A percentile compares a stretch with the other conserved stretches of the same genome.
These are phyloP conservation scores for Kurtzmaniella natalensis DNA, from an alignment of 1,139 yeast genomes.

Conservation along the genomic window DNA sequence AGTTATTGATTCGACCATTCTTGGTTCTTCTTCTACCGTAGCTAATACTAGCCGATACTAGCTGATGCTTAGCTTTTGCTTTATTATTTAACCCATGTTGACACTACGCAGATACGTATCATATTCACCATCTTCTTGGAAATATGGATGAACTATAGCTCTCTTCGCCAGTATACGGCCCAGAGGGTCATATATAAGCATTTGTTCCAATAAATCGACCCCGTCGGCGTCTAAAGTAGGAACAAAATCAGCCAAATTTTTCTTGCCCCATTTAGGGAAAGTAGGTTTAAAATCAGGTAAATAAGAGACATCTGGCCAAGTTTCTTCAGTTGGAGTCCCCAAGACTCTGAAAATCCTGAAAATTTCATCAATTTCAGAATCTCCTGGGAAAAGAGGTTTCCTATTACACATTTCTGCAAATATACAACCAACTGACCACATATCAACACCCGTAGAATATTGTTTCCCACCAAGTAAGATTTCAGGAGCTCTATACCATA, in stretches of 20 bases:
- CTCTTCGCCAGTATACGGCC: slow-evolving; percentile 91
- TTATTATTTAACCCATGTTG: slow-evolving; percentile 40
- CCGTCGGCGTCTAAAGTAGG: slow-evolving; percentile 82
- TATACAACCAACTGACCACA: slow-evolving; percentile 98
- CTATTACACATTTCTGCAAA: slow-evolving; percentile 98
- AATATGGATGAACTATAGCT: slow-evolving; percentile 87
- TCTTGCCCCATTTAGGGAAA: slow-evolving; percentile 91
- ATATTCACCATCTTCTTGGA: slow-evolving; percentile 50
- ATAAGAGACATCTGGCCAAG: slow-evolving; percentile 95
- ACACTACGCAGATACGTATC: slow-evolving; percentile 33
- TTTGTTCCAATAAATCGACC: slow-evolving; percentile 70
- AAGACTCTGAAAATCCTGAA: slow-evolving; percentile 87
- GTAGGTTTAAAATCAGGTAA: slow-evolving; percentile 94
- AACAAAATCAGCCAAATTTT: slow-evolving; percentile 66
- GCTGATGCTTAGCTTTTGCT: too few relatives aligned
- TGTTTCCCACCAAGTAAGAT: slow-evolving; percentile 94
- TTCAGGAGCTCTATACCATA: slow-evolving; percentile 98
- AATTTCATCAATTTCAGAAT: slow-evolving; percentile 95
- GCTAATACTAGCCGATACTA: too few relatives aligned
- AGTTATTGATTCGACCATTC: too few relatives aligned
- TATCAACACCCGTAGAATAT: slow-evolving; percentile 96
- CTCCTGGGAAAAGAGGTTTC: slow-evolving; percentile 95
- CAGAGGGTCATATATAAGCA: slow-evolving; percentile 91
- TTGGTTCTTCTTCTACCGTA: too few relatives aligned
- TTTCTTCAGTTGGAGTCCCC: slow-evolving; percentile 92